Percentiles rank a stretch among this genome's conserved stretches.
Evolutionary conservation across 805 yeast genomes (phyloP).

Genomic region (Myxozyma mucilagina): DNA sequence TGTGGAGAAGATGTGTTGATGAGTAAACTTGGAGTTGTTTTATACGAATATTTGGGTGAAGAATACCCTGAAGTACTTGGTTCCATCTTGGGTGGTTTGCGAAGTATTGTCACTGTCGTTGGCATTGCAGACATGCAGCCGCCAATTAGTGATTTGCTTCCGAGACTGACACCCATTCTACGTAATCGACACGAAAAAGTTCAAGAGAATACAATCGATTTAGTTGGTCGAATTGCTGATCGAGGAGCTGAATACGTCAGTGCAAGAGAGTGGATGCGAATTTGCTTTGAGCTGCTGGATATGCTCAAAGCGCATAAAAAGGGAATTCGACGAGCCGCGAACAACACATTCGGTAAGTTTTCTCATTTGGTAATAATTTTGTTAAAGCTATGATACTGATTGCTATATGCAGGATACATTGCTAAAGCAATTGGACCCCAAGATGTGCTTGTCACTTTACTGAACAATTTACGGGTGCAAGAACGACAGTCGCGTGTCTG

Average conservation of each 20-base stretch:
- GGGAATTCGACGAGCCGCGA: slow-evolving; percentile 78
- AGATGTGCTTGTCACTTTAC: slow-evolving; percentile 79
- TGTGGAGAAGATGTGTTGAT: slow-evolving; percentile 67
- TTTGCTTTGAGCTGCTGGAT: slow-evolving; percentile 86
- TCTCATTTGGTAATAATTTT: neutral
- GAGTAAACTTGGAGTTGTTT: slow-evolving; percentile 66
- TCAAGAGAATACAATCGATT: slow-evolving; percentile 74
- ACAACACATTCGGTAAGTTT: slow-evolving; percentile 73
- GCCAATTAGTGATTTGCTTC: slow-evolving; percentile 75
- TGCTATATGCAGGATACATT: slow-evolving; percentile 47
- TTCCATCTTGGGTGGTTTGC: slow-evolving; percentile 72
- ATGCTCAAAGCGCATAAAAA: slow-evolving; percentile 80
- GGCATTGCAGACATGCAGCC: slow-evolving; percentile 70
- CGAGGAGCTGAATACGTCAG: slow-evolving; percentile 78
- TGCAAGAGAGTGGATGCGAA: slow-evolving; percentile 97
- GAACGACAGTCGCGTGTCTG: slow-evolving; percentile 96
- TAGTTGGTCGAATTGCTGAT: slow-evolving; percentile 81
- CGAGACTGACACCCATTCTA: slow-evolving; percentile 87
- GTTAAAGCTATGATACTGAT: neutral
- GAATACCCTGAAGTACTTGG: slow-evolving; percentile 92
- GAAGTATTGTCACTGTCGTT: slow-evolving; percentile 59
- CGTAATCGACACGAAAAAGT: slow-evolving; percentile 88
- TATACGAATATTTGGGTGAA: slow-evolving; percentile 92
- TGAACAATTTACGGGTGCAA: slow-evolving; percentile 84
- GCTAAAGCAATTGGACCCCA: slow-evolving; percentile 95